Base-by-base conservation (phyloP, 805 yeast genomes). In the Jamesozyma hellenica region DNA sequence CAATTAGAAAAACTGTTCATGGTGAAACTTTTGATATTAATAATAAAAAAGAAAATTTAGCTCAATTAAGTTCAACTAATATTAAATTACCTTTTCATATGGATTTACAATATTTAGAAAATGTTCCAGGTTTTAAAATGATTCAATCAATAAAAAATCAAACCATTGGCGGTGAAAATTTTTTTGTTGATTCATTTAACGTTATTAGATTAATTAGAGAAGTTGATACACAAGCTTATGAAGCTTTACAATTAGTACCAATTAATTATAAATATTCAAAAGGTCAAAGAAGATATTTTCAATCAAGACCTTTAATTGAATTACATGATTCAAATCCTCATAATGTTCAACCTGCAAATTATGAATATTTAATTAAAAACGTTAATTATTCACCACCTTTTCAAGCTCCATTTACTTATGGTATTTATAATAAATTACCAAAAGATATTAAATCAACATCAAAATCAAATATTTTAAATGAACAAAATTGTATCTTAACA, bases 321-420 rank as follows among this genome's bases (percentile, higher is more conserved):
- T 82, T 78, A 48, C 72, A 71, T 42, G 64, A 65, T 15, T 53
- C 58, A 38, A 50, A 63, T 40, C 60, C 61, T 34, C 51, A 55
- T 13, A 52, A 52, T 34, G 54, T 63, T 40, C 43, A 46, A 36
- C 45, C 52, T 14, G 56, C 62, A 4, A 49, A 61, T 49, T 39
- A 53, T 51, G 53, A 50, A 27, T 42, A 45, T 11, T 35, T 52
- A 28, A 72, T 80, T 46, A 71, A 70, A 48, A 77, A 72, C 39
- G 72, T 81, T 15, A 80, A 79, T 53, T 82, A 82, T 56, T 77
- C 90, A 0, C 92, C 94, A 2, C 90, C 88, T 10, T 82, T 80
- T 63, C 94, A 82, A 53, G 90, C 83, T 0, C 90, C 90, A 1
- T 74, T 77, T 42, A 85, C 80, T 46, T 61, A 60, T 40, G 77